Percentiles rank a stretch among this genome's conserved stretches.
Conservation (phyloP, 2,329 filamentous ascomycete species). For the Paramyrothecium sp. region DNA sequence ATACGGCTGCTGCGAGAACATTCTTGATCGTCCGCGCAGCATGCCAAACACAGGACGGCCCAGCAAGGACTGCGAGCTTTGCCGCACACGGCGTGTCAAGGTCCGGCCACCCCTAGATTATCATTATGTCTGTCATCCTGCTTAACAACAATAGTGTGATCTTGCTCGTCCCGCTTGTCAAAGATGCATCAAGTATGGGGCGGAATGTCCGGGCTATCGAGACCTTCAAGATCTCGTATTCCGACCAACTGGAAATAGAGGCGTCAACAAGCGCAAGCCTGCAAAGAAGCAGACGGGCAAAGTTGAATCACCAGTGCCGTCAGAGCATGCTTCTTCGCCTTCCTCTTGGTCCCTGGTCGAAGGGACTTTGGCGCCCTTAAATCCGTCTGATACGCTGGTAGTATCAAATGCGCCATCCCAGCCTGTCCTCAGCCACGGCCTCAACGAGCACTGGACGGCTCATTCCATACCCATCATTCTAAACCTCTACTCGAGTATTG, state of each 20-base stretch:
- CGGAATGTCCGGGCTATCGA: slow-evolving; percentile 36
- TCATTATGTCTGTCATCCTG: not conserved
- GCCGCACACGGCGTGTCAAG: slow-evolving; percentile 38
- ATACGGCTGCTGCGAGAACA: no score
- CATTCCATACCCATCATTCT: slow-evolving; percentile 38
- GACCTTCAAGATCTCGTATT: slow-evolving; percentile 38
- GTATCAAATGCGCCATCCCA: not conserved
- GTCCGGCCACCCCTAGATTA: slow-evolving; percentile 19
- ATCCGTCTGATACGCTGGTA: no score
- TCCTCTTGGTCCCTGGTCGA: slow-evolving; percentile 2
- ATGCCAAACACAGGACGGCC: slow-evolving; percentile 42
- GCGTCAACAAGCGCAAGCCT: slow-evolving; percentile 28
- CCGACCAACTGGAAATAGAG: slow-evolving; percentile 28
- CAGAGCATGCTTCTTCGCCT: slow-evolving; percentile 2
- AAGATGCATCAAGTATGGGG: slow-evolving; percentile 39
- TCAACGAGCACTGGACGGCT: slow-evolving; percentile 35
- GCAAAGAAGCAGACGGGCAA: slow-evolving; percentile 11
- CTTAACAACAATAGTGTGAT: slow-evolving; percentile 30
- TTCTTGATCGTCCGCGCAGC: not conserved
- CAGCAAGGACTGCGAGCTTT: slow-evolving; percentile 39
- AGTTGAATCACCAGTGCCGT: not conserved
- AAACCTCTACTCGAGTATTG: slow-evolving; percentile 32
- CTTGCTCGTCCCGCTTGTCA: slow-evolving; percentile 36
- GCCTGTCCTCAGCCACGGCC: slow-evolving; percentile 12
- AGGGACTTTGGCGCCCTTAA: no score